These are phyloP conservation scores for Ophiocordyceps robertsii DNA, from an alignment of 2,329 filamentous ascomycete species.

Conservation along the genomic window DNA sequence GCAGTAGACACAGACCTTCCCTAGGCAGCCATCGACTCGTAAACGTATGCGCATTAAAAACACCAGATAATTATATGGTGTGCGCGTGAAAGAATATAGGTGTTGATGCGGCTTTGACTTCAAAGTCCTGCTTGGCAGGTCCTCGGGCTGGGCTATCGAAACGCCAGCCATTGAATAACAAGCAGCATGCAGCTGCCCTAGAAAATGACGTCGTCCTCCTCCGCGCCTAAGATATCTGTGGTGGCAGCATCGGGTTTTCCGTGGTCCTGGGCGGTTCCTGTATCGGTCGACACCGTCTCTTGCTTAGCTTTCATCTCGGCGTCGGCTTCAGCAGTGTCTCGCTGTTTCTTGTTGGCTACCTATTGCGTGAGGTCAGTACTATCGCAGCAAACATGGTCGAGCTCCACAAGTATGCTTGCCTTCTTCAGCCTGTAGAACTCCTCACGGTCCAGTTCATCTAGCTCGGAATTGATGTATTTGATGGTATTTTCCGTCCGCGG, in stretches of 20 bases:
- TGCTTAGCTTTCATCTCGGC: conserved; percentile 65
- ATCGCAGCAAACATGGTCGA: neutral
- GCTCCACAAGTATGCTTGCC: conserved; percentile 12
- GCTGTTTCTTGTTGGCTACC: conserved; percentile 72
- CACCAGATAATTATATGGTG: too few species aligned
- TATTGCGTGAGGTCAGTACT: conserved; percentile 6
- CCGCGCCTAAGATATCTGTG: conserved; percentile 57
- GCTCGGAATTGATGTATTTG: conserved; percentile 98
- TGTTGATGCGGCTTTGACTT: too few species aligned
- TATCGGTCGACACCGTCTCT: conserved; percentile 27
- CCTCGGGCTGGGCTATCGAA: too few species aligned
- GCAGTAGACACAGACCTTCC: conserved; percentile 37
- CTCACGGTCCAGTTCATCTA: conserved; percentile 93
- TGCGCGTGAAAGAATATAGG: too few species aligned
- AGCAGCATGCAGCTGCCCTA: conserved; percentile 19
- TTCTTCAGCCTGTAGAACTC: conserved; percentile 98
- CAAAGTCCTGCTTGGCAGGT: too few species aligned
- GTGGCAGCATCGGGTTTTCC: conserved; percentile 25
- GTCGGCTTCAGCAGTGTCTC: conserved; percentile 58
- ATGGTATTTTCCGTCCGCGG: conserved; percentile 99
- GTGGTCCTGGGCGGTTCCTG: conserved; percentile 18
- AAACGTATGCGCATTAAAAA: neutral
- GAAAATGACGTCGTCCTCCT: conserved; percentile 81
- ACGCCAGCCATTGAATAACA: neutral
- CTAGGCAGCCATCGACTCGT: neutral